A percentile compares a stretch with the other conserved stretches of the same genome.
phyloP scores from a whole-genome alignment of 2,329 filamentous ascomycete genomes.

The Exophiala calicioides region DNA sequence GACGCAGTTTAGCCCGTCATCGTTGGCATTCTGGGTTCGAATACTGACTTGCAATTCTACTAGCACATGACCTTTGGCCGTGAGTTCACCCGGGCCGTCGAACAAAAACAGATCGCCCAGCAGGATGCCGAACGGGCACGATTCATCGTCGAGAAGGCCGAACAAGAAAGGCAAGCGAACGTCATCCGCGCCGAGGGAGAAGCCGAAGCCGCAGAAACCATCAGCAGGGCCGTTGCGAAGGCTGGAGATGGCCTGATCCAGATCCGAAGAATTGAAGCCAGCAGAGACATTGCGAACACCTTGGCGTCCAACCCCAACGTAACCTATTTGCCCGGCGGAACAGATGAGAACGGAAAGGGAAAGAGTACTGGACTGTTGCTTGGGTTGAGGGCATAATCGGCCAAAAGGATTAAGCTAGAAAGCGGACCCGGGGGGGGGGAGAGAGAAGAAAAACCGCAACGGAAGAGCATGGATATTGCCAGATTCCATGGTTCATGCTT shows the following conservation, averaged over 20 bases:
- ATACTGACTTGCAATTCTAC: too few relatives aligned
- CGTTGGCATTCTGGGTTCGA: too few relatives aligned
- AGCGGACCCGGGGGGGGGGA: too few relatives aligned
- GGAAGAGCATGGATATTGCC: too few relatives aligned
- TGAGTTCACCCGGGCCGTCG: slow-evolving; percentile 97
- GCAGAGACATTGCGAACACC: slow-evolving; percentile 90
- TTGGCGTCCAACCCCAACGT: slow-evolving; percentile 91
- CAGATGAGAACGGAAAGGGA: slow-evolving; percentile 57
- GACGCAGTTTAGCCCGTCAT: too few relatives aligned
- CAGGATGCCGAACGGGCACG: slow-evolving; percentile 96
- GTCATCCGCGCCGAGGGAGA: slow-evolving; percentile 98
- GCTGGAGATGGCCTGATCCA: slow-evolving; percentile 88
- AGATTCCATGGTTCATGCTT: too few relatives aligned
- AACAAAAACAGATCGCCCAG: slow-evolving; percentile 99
- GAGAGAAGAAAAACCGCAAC: too few relatives aligned
- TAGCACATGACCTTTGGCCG: slow-evolving; percentile 99
- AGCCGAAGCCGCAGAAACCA: slow-evolving; percentile 93
- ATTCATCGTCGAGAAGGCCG: slow-evolving; percentile 97
- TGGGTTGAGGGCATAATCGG: slow-evolving; percentile 49
- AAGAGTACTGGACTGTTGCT: slow-evolving; percentile 68
- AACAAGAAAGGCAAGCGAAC: slow-evolving; percentile 98
- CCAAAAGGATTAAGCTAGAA: neutral
- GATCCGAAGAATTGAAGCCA: slow-evolving; percentile 96
- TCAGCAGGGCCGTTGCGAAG: slow-evolving; percentile 90
- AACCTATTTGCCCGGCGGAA: slow-evolving; percentile 82